Percentiles rank a stretch among this genome's conserved stretches.
phyloP scores from a whole-genome alignment of 441 rosid genomes.

The Croton setiger region DNA sequence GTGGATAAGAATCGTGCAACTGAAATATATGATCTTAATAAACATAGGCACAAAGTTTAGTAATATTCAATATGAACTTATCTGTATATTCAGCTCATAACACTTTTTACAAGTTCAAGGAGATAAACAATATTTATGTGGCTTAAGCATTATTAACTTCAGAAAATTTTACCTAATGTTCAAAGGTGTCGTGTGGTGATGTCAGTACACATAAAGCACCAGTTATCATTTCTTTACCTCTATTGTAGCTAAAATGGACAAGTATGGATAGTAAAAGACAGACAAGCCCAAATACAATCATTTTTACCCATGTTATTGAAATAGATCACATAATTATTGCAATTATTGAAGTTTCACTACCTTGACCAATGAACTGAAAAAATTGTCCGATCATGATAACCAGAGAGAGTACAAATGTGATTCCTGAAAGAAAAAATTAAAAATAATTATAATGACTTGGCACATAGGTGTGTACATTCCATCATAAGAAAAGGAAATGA shows the following conservation, averaged over 20 bases:
- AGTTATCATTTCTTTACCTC: not conserved
- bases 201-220: not conserved
- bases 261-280: not conserved
- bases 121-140: not conserved
- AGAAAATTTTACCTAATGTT: not conserved
- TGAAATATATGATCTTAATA: too few species aligned
- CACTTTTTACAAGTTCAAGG: not conserved
- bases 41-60: too few species aligned
- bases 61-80: too few species aligned
- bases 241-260: not conserved
- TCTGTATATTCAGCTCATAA: not conserved
- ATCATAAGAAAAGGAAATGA: not conserved
- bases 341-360: constrained; percentile 32
- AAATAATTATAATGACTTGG: constrained; percentile 19
- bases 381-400: constrained; percentile 91
- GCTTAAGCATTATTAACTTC: not conserved
- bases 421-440: constrained; percentile 51
- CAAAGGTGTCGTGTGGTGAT: not conserved
- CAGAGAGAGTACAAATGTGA: constrained; percentile 77
- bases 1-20: too few species aligned
- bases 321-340: constrained; percentile 1
- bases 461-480: not conserved
- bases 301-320: not conserved
- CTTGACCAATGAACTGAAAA: constrained; percentile 97
- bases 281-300: not conserved